Percentiles rank a stretch among this genome's conserved stretches.
Evolutionary conservation across 208 protist genomes (phyloP).

Genomic region (Naegleria gruberi): DNA sequence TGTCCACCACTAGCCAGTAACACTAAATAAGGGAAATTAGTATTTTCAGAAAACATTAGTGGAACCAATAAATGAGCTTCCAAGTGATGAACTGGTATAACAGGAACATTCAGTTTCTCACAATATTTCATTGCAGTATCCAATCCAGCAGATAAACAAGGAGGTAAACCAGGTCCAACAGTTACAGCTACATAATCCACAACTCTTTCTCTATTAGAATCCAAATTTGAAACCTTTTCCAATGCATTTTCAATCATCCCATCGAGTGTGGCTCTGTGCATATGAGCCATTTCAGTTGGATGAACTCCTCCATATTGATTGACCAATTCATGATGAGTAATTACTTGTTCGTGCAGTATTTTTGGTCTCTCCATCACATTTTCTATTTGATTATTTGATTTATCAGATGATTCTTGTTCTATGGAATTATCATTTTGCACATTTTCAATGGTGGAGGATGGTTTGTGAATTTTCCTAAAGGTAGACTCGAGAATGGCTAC

Average conservation of each 20-base stretch:
- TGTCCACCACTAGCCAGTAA: constrained; percentile 26
- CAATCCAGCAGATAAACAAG: constrained; percentile 15
- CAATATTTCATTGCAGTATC: not conserved
- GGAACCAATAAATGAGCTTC: constrained; percentile 28
- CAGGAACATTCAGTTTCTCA: not conserved
- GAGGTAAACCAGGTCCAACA: constrained; percentile 20
- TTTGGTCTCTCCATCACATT: too few relatives aligned
- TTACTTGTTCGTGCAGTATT: constrained; percentile 19
- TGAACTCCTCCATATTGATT: constrained; percentile 21
- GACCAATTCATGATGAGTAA: constrained; percentile 29
- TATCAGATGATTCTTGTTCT: not conserved
- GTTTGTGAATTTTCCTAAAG: too few relatives aligned
- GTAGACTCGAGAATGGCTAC: constrained; percentile 32
- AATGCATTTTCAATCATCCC: not conserved
- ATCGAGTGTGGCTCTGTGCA: not conserved
- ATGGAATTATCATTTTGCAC: too few relatives aligned
- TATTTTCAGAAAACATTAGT: not conserved
- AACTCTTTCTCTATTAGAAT: not conserved
- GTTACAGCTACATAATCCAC: constrained; percentile 22
- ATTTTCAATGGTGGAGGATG: too few relatives aligned
- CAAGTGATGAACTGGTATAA: constrained; percentile 25
- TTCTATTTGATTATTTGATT: not conserved
- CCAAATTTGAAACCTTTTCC: not conserved
- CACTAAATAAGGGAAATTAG: constrained; percentile 16
- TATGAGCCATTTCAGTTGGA: not conserved